Evolutionary conservation across 1,284 basidiomycete genomes (phyloP).

Genomic region (Marasmius oreades): DNA sequence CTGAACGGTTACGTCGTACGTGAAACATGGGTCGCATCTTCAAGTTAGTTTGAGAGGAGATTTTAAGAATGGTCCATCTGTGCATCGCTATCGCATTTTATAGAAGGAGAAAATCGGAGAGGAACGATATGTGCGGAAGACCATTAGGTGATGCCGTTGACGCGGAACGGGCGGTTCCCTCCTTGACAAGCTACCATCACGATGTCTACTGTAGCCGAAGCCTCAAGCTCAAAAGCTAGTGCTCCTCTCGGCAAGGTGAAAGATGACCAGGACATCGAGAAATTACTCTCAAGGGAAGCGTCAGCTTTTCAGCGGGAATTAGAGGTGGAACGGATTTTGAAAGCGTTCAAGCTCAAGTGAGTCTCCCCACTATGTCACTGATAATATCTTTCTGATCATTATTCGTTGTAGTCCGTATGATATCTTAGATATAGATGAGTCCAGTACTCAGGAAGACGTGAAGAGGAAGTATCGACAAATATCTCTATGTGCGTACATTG

Average conservation of each 20-base stretch:
- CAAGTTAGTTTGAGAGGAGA: not conserved
- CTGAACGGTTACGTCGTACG: not conserved
- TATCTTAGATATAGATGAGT: constrained; percentile 65
- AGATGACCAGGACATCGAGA: constrained; percentile 52
- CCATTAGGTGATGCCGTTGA: not conserved
- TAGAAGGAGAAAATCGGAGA: not conserved
- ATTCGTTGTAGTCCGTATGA: constrained; percentile 63
- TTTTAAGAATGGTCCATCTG: not conserved
- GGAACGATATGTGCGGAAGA: not conserved
- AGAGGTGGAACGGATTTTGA: constrained; percentile 82
- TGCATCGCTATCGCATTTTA: not conserved
- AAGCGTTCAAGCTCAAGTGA: constrained; percentile 82
- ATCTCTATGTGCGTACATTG: constrained; percentile 63
- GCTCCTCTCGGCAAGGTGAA: not conserved
- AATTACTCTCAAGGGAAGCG: constrained; percentile 70
- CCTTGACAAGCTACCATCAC: not conserved
- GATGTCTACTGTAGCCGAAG: not conserved
- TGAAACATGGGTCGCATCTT: not conserved
- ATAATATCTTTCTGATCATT: not conserved
- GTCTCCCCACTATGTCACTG: constrained; percentile 23
- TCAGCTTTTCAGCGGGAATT: constrained; percentile 80
- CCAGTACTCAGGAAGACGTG: constrained; percentile 63
- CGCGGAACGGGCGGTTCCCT: not conserved
- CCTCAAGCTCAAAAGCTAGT: not conserved
- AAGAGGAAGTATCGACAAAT: constrained; percentile 80